Base-by-base conservation (phyloP, 2,329 filamentous ascomycete species). In the Alternaria gansuensis region DNA sequence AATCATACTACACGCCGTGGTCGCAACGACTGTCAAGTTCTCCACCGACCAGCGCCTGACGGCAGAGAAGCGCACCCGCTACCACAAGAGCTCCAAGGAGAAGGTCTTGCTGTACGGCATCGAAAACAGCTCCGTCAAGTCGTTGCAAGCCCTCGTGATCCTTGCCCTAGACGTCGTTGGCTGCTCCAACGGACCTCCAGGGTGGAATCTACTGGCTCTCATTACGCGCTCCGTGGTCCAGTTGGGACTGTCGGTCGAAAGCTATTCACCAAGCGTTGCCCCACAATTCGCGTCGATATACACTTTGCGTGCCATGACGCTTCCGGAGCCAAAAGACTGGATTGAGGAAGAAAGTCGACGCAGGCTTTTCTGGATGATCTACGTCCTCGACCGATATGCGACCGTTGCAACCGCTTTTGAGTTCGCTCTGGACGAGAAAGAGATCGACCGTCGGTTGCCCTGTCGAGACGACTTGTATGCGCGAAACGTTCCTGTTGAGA, bases 351-450 rank as follows among this genome's bases (percentile, higher is more conserved):
- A 97, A 76, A 90, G 91, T 40, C 84, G 93, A 28, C 85, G 93
- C 28, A 84, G 93, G 26, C 81, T 97, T 1, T 96, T 97, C 76
- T 97, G 93, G 93, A 94, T 96, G 88, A 88, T 96, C 10, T 97
- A 96, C 72, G 80, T 97, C 11, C 83, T 97, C 5, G 93, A 97
- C 74, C 85, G 93, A 49, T 97, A 96, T 73, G 92, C 92, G 0
- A 97, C 93, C 0, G 89, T 97, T 55, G 90, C 92, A 0, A 97
- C 93, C 0, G 92, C 93, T 0, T 97, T 97, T 67, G 92, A 97
- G 68, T 96, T 97, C 74, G 91, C 92, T 0, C 80, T 97, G 17
- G 89, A 94, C 66, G 92, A 97, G 70, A 91, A 90, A 72, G 93
- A 97, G 71, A 94, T 97, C 43, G 93, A 97, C 73, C 87, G 93